Evolutionary conservation across 306 rosid genomes (phyloP), one percentile per base, ranked within the genome.

Genomic region (Trichosanthes cucumerina): DNA sequence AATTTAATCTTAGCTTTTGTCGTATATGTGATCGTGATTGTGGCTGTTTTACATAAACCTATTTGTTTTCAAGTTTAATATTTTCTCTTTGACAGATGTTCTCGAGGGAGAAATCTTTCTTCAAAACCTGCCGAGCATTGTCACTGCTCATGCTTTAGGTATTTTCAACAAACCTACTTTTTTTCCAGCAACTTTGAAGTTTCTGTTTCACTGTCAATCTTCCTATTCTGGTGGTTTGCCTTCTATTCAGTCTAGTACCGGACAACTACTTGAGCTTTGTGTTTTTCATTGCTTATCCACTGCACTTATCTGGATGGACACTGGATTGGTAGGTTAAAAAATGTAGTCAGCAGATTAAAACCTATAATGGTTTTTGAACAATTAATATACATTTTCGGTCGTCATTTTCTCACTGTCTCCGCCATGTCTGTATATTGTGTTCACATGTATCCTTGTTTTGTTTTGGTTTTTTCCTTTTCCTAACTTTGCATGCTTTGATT

Each of bases 71-170:
- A 10, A 69, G 28, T 34, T 69, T 43, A 64, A 64, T 64, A 76
- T 73, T 78, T 70, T 81, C 65, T 49, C 83, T 73, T 81, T 74
- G 53, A 24, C 89, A 95, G 97, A 90, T 41, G 89, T 95, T 81
- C 97, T 95, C 53, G 97, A 92, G 83, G 97, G 97, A 79, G 97
- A 95, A 76, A 91, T 95, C 85, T 95, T 95, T 86, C 98, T 95
- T 85, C 98, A 95, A 85, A 95, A 92, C 83, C 85, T 95, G 83
- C 97, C 97, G 24, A 95, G 97, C 83, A 91, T 91, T 82, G 85
- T 95, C 53, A 82, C 92, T 79, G 97, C 97, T 81, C 97, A 90
- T 89, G 98, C 92, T 13, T 82, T 95, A 89, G 97, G 98, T 92
- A 88, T 63, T 57, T 81, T 72, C 65, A 33, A 38, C 1, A 23